phyloP scores from a whole-genome alignment of 73 alveolate genomes.

The Paramecium sonneborni region DNA sequence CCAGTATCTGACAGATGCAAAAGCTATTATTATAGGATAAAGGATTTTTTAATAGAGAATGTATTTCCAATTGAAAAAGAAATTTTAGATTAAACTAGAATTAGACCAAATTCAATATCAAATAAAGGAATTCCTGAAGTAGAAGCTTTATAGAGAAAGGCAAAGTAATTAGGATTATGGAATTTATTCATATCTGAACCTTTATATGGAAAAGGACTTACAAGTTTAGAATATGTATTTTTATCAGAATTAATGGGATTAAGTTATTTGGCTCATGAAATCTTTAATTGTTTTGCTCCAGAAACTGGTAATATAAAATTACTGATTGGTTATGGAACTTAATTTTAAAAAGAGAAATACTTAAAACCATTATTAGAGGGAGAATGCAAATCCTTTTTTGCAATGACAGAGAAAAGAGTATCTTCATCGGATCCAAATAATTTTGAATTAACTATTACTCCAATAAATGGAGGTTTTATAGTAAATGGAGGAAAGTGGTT shows the following conservation, averaged over 20 bases:
- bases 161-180: slow-evolving; percentile 30
- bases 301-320: slow-evolving; percentile 76
- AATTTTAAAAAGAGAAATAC: slow-evolving; percentile 68
- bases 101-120: not conserved
- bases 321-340: slow-evolving; percentile 66
- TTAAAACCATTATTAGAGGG: slow-evolving; percentile 70
- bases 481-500: slow-evolving; percentile 77
- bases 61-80: not conserved
- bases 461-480: slow-evolving; percentile 28
- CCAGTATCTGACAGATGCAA: not conserved
- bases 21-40: not conserved
- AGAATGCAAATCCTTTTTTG: slow-evolving; percentile 59
- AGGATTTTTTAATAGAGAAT: not conserved
- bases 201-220: slow-evolving; percentile 17
- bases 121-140: not conserved
- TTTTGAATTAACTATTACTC: not conserved
- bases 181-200: not conserved
- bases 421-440: slow-evolving; percentile 72
- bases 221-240: slow-evolving; percentile 52
- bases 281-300: slow-evolving; percentile 73
- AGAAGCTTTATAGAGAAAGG: not conserved
- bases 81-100: too few species aligned
- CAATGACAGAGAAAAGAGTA: slow-evolving; percentile 76
- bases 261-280: slow-evolving; percentile 32
- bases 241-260: slow-evolving; percentile 48